Percentiles rank a stretch among this genome's conserved stretches.
Evolutionary conservation across 352 stramenopile genomes (phyloP).

Genomic region (Phytophthora pseudosyringae): DNA sequence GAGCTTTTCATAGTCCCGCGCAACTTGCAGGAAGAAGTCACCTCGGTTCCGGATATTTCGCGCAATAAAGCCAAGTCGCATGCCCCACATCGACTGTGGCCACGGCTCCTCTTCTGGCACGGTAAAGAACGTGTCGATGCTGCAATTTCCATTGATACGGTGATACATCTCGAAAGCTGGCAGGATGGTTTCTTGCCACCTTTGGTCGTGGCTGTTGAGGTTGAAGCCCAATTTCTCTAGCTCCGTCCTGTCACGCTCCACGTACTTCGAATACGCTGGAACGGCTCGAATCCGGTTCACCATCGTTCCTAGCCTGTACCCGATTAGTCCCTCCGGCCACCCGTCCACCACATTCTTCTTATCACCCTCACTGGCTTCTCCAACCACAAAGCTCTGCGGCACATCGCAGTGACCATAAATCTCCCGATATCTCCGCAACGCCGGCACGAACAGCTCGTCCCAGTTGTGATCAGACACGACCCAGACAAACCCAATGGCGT

Average conservation of each 20-base stretch:
- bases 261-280: constrained; percentile 36
- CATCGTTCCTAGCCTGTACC: constrained; percentile 49
- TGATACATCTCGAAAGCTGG: constrained; percentile 55
- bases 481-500: constrained; percentile 52
- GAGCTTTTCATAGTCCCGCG: constrained; percentile 49
- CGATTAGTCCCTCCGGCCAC: constrained; percentile 40
- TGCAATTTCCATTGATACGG: constrained; percentile 48
- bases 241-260: constrained; percentile 40
- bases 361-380: constrained; percentile 13
- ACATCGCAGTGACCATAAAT: constrained; percentile 50
- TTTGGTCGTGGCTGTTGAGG: constrained; percentile 50
- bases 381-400: constrained; percentile 48
- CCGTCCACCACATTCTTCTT: constrained; percentile 5
- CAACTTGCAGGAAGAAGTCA: constrained; percentile 58
- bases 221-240: constrained; percentile 58
- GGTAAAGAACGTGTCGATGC: constrained; percentile 45
- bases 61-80: constrained; percentile 60
- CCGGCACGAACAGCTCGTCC: constrained; percentile 45
- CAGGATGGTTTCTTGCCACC: constrained; percentile 61
- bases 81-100: constrained; percentile 40
- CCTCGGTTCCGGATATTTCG: constrained; percentile 58
- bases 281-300: constrained; percentile 57
- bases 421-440: constrained; percentile 40
- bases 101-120: constrained; percentile 47
- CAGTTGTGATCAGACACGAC: constrained; percentile 44